Conservation (phyloP, 352 stramenopile species). For the Phytophthora cryptogea region DNA sequence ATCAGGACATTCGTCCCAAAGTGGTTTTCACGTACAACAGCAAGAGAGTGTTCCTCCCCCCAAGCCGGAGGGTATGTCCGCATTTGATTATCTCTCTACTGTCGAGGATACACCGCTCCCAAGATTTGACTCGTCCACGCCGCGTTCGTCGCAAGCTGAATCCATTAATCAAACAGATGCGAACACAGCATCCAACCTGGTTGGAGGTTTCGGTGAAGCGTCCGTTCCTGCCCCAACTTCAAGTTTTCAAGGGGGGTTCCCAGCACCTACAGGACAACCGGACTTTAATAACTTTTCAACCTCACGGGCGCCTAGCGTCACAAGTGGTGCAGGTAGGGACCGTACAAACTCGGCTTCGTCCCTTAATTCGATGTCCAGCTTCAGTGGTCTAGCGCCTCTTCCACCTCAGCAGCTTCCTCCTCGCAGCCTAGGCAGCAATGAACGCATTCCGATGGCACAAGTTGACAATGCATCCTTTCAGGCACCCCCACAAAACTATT, state of each 20-base stretch:
- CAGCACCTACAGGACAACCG: conserved; percentile 14
- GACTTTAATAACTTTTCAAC: conserved; percentile 24
- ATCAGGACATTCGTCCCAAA: conserved; percentile 24
- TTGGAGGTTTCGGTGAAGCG: conserved; percentile 12
- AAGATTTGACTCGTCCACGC: conserved; percentile 30
- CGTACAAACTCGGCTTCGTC: conserved; percentile 48
- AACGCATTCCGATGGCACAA: conserved; percentile 29
- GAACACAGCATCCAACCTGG: conserved; percentile 8
- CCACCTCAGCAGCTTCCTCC: conserved; percentile 25
- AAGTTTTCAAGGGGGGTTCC: conserved; percentile 24
- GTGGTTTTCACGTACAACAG: conserved; percentile 20
- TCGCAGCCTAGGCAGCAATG: conserved; percentile 31
- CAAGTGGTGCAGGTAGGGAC: conserved; percentile 21
- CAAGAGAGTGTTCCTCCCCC: conserved; percentile 19
- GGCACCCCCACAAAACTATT: conserved; percentile 13
- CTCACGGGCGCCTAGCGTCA: conserved; percentile 12
- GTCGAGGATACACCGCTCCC: conserved; percentile 37
- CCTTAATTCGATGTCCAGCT: conserved; percentile 50
- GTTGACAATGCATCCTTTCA: conserved; percentile 19
- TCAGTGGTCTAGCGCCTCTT: conserved; percentile 29
- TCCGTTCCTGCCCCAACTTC: conserved; percentile 14
- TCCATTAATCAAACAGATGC: conserved; percentile 29
- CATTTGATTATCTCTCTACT: conserved; percentile 58
- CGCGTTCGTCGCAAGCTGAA: conserved; percentile 22
- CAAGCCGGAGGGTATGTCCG: conserved; percentile 52